Evolutionary conservation across 2,329 filamentous ascomycete species (phyloP).

Genomic region (Rhinocladiella similis): DNA sequence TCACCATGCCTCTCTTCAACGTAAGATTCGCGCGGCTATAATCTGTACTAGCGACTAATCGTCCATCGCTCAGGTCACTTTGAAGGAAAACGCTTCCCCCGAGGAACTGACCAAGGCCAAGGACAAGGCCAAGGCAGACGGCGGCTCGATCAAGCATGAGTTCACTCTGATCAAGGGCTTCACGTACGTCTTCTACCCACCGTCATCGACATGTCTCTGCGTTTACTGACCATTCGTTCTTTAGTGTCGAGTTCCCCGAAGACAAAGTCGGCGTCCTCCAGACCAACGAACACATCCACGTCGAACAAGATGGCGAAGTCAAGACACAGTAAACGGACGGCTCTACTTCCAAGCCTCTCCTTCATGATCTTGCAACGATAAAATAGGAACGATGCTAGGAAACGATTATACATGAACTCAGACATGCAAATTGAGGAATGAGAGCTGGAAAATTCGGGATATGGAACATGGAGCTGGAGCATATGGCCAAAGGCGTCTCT

Average conservation of each 20-base stretch:
- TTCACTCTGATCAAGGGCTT: slow-evolving; percentile 90
- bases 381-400: neutral
- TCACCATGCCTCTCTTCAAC: slow-evolving; percentile 42
- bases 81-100: slow-evolving; percentile 68
- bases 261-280: slow-evolving; percentile 67
- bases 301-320: slow-evolving; percentile 73
- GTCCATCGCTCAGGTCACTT: slow-evolving; percentile 64
- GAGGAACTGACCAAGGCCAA: slow-evolving; percentile 73
- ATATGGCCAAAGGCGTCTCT: neutral
- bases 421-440: neutral
- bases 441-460: neutral
- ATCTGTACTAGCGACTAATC: slow-evolving; percentile 2
- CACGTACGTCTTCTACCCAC: slow-evolving; percentile 63
- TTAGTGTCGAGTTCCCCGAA: slow-evolving; percentile 70
- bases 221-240: neutral
- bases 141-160: slow-evolving; percentile 80
- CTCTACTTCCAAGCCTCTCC: neutral
- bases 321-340: slow-evolving; percentile 63
- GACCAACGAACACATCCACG: slow-evolving; percentile 70
- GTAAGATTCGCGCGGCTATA: slow-evolving; percentile 28
- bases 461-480: neutral
- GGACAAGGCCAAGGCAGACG: slow-evolving; percentile 70
- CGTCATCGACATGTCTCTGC: slow-evolving; percentile 23
- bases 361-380: neutral
- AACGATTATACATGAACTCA: neutral